phyloP scores from a whole-genome alignment of 2,329 filamentous ascomycete genomes.

The Stemphylium beticola region DNA sequence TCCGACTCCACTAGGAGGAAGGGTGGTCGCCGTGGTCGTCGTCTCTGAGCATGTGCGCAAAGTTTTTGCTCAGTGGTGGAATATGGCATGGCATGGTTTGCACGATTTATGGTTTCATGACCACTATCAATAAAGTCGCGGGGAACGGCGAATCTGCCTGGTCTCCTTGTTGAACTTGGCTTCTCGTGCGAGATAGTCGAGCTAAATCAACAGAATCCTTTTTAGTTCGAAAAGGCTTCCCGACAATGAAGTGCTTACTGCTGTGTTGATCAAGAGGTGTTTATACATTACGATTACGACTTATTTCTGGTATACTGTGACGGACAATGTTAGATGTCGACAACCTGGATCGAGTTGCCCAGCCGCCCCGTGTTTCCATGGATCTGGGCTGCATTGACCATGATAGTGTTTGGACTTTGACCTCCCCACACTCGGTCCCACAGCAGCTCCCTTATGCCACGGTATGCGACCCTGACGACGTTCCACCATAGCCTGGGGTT shows the following conservation, averaged over 20 bases:
- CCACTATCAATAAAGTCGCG: constrained; percentile 47
- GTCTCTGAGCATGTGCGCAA: constrained; percentile 76
- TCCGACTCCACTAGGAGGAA: constrained; percentile 99
- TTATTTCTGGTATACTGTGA: constrained; percentile 27
- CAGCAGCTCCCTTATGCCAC: constrained; percentile 62
- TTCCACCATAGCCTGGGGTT: constrained; percentile 58
- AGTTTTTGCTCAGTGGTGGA: constrained; percentile 46
- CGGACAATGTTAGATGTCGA: constrained; percentile 45
- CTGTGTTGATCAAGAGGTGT: constrained; percentile 33
- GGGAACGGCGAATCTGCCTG: constrained; percentile 48
- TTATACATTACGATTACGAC: constrained; percentile 38
- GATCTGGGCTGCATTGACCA: constrained; percentile 68
- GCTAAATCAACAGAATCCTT: constrained; percentile 49
- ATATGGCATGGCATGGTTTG: constrained; percentile 42
- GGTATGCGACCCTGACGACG: constrained; percentile 57
- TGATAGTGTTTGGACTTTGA: constrained; percentile 55
- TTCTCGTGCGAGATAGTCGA: constrained; percentile 39
- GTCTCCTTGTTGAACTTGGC: constrained; percentile 50
- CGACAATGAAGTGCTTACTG: constrained; percentile 39
- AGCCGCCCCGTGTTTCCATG: constrained; percentile 56
- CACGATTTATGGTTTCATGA: constrained; percentile 47
- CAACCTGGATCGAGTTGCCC: constrained; percentile 54
- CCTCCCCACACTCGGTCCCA: constrained; percentile 67
- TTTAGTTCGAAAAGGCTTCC: constrained; percentile 44
- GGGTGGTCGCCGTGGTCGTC: constrained; percentile 99